These are phyloP conservation scores for Moelleriella libera DNA, from an alignment of 2,329 filamentous ascomycete species.

Conservation along the genomic window DNA sequence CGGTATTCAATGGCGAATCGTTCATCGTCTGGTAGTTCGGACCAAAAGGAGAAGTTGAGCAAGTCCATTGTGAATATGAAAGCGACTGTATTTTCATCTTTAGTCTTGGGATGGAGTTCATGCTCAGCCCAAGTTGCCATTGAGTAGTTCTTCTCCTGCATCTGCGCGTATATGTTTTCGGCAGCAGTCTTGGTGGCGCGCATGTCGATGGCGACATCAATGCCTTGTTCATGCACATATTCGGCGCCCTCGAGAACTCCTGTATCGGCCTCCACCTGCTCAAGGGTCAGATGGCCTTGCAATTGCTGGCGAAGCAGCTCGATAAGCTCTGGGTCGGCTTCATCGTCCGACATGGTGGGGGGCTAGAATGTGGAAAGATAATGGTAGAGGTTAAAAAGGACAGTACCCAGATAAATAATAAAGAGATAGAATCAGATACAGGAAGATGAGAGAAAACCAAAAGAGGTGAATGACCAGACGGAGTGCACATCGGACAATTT, in stretches of 20 bases:
- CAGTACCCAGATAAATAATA: no score
- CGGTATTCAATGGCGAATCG: slow-evolving; percentile 74
- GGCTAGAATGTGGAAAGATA: neutral
- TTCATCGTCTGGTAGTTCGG: slow-evolving; percentile 51
- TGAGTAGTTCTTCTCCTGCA: slow-evolving; percentile 74
- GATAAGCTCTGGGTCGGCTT: slow-evolving; percentile 76
- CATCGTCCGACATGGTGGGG: slow-evolving; percentile 71
- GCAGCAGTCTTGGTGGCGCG: slow-evolving; percentile 71
- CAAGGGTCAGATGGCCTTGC: slow-evolving; percentile 38
- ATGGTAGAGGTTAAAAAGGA: neutral
- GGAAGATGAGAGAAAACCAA: no score
- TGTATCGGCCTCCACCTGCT: slow-evolving; percentile 51
- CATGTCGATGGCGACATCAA: slow-evolving; percentile 84
- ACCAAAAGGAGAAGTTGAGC: slow-evolving; percentile 97
- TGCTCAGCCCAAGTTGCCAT: slow-evolving; percentile 78
- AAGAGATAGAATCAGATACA: no score
- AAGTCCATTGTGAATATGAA: slow-evolving; percentile 98
- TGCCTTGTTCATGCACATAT: slow-evolving; percentile 80
- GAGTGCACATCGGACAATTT: no score
- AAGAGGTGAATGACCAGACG: no score
- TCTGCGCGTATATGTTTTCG: slow-evolving; percentile 60
- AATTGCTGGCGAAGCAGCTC: slow-evolving; percentile 74
- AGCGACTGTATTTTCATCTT: slow-evolving; percentile 65
- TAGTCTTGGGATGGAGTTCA: slow-evolving; percentile 74
- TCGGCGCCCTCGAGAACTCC: slow-evolving; percentile 72